Evolutionary conservation across 176 grass and related monocot genomes (phyloP), one percentile per base, ranked within the genome.

Genomic region (Melocanna baccifera): DNA sequence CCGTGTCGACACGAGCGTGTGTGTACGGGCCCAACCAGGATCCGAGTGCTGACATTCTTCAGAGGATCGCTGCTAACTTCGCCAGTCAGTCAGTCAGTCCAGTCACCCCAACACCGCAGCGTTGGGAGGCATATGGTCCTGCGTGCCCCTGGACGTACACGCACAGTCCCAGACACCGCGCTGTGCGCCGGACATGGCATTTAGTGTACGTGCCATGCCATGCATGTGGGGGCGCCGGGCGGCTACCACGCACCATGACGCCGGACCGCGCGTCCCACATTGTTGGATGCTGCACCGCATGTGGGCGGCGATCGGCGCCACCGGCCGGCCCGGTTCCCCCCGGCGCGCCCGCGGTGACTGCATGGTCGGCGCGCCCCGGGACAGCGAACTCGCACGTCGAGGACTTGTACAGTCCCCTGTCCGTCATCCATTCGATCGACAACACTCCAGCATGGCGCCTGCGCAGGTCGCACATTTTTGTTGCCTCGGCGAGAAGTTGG

Each of bases 1-100:
- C n/a, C 84, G 56, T 53, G 76, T 64, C 67, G 84, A 86, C 85
- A 86, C 50, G 15, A 29, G 16, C 42, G 76, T n/a, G 45, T 76
- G 61, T 41, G n/a, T n/a, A n/a, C n/a, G n/a, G n/a, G n/a, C n/a
- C n/a, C 41, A 70, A 52, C 30, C 45, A 40, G 15, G 46, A 16
- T 9, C 52, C 43, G n/a, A 25, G 71, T 64, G 20, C 8, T 19
- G 51, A 26, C 53, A 39, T 65, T 13, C 30, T 6, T 9, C 1
- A 12, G 42, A 59, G 37, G 83, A 39, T 78, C 5, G 41, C 20
- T 30, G 18, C 13, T 7, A 3, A 11, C 45, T 16, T 10, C 4
- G 41, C 14, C 10, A 4, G 62, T 57, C 52, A 43, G 12, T 59
- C 4, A 4, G 36, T 20, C 39, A 11, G 20, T 3, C 37, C 37